phyloP scores from a whole-genome alignment of 805 yeast species.

The Kodamaea fukazawae region DNA sequence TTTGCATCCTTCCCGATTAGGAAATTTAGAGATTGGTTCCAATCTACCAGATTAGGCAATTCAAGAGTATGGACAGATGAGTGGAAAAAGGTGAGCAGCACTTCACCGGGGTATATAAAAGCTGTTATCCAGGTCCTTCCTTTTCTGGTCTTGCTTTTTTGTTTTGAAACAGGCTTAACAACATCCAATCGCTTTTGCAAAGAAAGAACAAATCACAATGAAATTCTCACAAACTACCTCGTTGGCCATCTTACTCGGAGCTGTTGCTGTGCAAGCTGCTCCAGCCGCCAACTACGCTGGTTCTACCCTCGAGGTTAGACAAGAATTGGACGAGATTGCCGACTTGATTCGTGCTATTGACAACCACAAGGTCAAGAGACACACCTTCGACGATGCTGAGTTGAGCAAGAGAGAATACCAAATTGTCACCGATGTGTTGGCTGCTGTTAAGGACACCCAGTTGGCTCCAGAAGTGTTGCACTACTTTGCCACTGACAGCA shows the following conservation, averaged over 20 bases:
- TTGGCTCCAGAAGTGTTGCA: constrained; percentile 35
- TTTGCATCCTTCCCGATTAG: constrained; percentile 2
- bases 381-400: constrained; percentile 18
- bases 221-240: constrained; percentile 31
- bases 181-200: constrained; percentile 1
- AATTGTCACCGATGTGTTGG: constrained; percentile 39
- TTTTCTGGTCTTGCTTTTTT: neutral
- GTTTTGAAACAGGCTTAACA: neutral
- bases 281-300: constrained; percentile 22
- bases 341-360: constrained; percentile 23
- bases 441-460: constrained; percentile 34
- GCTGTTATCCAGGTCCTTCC: neutral
- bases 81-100: too few species aligned
- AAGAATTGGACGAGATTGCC: constrained; percentile 16
- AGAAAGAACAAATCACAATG: too few species aligned
- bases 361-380: constrained; percentile 28
- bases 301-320: constrained; percentile 10
- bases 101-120: neutral
- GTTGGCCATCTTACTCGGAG: constrained; percentile 26
- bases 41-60: constrained; percentile 2
- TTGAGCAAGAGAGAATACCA: constrained; percentile 36
- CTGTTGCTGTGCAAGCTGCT: constrained; percentile 31
- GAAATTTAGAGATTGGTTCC: constrained; percentile 3
- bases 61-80: neutral
- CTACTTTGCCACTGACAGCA: constrained; percentile 27